Conservation (phyloP, 225 moss, liverwort and hornwort genomes). For the Marchantia polymorpha region DNA sequence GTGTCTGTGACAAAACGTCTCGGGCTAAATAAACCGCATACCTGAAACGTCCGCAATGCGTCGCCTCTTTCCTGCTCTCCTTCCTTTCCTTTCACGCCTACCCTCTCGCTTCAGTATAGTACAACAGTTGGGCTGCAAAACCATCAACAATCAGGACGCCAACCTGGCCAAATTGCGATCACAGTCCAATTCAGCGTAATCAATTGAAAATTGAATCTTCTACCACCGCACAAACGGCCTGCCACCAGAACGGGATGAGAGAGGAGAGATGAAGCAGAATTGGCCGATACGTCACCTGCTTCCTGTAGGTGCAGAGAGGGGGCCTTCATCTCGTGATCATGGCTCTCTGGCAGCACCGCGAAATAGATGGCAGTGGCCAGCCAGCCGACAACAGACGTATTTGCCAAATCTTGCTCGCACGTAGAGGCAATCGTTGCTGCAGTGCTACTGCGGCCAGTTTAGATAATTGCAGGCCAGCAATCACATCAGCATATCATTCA, state of each 20-base stretch:
- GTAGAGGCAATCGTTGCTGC: background rate
- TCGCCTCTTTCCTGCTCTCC: background rate
- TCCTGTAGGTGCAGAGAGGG: background rate
- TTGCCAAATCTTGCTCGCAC: background rate
- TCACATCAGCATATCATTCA: background rate
- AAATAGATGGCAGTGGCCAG: background rate
- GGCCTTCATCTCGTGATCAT: background rate
- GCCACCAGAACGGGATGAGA: background rate
- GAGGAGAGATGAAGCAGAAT: background rate
- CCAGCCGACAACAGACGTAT: background rate
- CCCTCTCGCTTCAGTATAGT: background rate
- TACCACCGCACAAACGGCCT: background rate
- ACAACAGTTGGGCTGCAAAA: background rate
- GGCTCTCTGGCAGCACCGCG: background rate
- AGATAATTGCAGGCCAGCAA: background rate
- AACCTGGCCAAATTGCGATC: background rate
- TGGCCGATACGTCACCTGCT: conserved; percentile 6
- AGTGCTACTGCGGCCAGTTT: background rate
- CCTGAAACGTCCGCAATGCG: conserved; percentile 1
- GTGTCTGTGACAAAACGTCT: background rate
- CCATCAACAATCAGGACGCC: background rate
- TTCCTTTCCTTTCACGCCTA: background rate
- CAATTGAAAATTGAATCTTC: background rate
- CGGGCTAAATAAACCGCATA: background rate
- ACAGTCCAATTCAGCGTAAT: background rate